Conservation (phyloP, 2,329 filamentous ascomycete species). For the Sporothrix variecibatus region DNA sequence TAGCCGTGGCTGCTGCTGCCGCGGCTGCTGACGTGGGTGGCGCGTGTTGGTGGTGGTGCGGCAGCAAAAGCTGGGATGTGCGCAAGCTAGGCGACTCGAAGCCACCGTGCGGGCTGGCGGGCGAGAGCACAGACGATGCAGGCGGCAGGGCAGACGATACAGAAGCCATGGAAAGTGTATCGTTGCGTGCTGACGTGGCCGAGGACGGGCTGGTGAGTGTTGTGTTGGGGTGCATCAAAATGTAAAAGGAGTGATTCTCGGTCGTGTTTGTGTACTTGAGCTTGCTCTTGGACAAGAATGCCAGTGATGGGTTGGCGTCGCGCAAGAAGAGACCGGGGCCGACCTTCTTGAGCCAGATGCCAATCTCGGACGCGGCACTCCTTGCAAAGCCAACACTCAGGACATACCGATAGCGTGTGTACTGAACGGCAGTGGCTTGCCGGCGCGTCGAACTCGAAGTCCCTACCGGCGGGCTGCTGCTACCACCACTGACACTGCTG, state of each 20-base stretch:
- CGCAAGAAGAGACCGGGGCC: conserved; percentile 24
- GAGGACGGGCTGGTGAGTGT: background rate
- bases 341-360: conserved; percentile 27
- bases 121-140: background rate
- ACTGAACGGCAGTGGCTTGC: background rate
- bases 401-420: conserved; percentile 23
- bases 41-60: background rate
- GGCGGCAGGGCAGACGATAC: background rate
- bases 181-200: background rate
- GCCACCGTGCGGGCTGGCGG: background rate
- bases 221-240: conserved; percentile 13
- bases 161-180: background rate
- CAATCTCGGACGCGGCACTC: conserved; percentile 14
- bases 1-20: background rate
- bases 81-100: background rate
- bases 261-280: conserved; percentile 22
- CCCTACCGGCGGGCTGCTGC: background rate
- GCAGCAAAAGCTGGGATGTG: background rate
- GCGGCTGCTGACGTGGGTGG: background rate
- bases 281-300: background rate
- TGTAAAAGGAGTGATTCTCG: conserved; percentile 24
- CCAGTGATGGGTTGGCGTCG: conserved; percentile 19
- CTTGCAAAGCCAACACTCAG: conserved; percentile 18
- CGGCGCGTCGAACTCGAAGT: background rate
- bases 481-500: background rate